These are phyloP conservation scores for Penicillium atrosanguineum DNA, from an alignment of 495 filamentous ascomycete species.

Conservation along the genomic window DNA sequence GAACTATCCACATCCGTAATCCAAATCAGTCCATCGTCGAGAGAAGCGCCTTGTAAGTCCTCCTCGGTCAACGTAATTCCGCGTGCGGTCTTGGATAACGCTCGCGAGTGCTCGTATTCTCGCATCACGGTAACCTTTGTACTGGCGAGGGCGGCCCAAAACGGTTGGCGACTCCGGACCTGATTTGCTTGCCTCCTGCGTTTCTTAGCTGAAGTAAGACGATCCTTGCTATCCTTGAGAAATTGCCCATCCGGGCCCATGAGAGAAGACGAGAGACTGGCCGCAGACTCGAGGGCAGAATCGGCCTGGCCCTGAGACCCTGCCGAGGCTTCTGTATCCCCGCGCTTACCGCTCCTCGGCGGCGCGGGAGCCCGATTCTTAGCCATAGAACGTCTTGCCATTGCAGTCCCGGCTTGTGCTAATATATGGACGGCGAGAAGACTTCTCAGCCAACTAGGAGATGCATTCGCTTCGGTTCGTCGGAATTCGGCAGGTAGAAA, in stretches of 20 bases:
- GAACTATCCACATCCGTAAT: conserved; percentile 80
- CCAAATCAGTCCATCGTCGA: conserved; percentile 81
- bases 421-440: conserved; percentile 83
- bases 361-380: conserved; percentile 47
- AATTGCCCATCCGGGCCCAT: conserved; percentile 51
- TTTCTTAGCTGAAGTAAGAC: conserved; percentile 67
- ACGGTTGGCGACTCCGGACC: conserved; percentile 83
- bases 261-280: conserved; percentile 46
- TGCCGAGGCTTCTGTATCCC: conserved; percentile 57
- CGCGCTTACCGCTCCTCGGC: conserved; percentile 44
- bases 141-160: conserved; percentile 92
- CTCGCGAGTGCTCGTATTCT: conserved; percentile 84
- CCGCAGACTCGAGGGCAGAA: conserved; percentile 42
- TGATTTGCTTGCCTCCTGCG: conserved; percentile 84
- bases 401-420: conserved; percentile 65
- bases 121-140: conserved; percentile 92
- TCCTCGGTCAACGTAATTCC: conserved; percentile 70
- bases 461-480: conserved; percentile 45
- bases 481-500: conserved; percentile 44
- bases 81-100: conserved; percentile 68
- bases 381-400: conserved; percentile 52
- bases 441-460: conserved; percentile 57
- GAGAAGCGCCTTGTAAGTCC: conserved; percentile 76
- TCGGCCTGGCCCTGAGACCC: conserved; percentile 47
- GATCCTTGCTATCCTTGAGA: conserved; percentile 54